Evolutionary conservation across 306 rosid genomes (phyloP), one percentile per base, ranked within the genome.

Genomic region (Crotalaria pallida): DNA sequence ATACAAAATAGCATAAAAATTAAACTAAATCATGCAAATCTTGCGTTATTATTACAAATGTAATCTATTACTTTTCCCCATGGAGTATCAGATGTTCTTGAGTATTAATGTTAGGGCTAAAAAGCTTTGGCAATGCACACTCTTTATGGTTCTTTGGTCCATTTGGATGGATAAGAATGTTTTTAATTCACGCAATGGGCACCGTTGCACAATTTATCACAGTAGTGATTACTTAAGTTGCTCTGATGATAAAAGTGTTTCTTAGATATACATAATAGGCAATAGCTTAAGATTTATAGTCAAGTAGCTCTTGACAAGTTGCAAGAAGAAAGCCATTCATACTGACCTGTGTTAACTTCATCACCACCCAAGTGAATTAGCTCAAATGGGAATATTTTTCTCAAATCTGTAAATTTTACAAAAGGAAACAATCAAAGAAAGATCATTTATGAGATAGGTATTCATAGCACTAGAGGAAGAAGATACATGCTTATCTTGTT

Each of bases 321-420:
- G 41, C 47, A 61, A 58, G 23, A 13, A 73, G 19, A 49, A 77
- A 77, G 38, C 26, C 52, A 74, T 86, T 65, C 65, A 82, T 88
- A 79, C 87, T 84, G 78, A 86, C 99, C 87, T 80, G 99, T 91
- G 79, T 88, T n/a, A 75, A 94, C 99, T 69, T 94, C 99, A 84
- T 94, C 99, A 69, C 99, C 99, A 18, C 99, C 99, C 91, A 94
- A 84, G 87, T 94, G 99, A 84, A 94, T 81, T 56, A 94, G 92
- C 88, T 91, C 99, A 31, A 94, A 94, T 74, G 96, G 97, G 74
- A 94, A 94, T 64, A 90, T 84, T 76, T 91, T 87, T 83, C 99
- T 94, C 87, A 94, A 71, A 78, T 91, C 99, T 94, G 95, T 68
- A 82, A 56, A 38, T 43, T 48, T 69, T 40, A 79, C 51, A 57